Base-by-base conservation (phyloP, 73 alveolate species). In the Paramecium pentaurelia region DNA sequence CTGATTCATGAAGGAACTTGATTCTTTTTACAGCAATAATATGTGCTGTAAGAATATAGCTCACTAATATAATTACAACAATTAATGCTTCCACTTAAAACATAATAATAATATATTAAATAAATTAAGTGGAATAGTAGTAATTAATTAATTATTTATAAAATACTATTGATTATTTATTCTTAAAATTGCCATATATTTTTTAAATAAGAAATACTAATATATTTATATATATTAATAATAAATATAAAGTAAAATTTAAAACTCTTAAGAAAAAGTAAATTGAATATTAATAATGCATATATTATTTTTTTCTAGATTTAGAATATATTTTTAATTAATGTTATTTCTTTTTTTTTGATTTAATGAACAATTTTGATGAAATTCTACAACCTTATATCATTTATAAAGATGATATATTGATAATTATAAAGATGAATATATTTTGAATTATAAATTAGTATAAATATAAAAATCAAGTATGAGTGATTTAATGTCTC, bases 1-100 rank as follows among this genome's bases (percentile, higher is more conserved):
- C 97, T 87, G 98, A 92, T 95, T 96, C 99, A 84, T 96, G 99
- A 92, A 96, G 83, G 87, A 91, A 93, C 47, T 42, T 70, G 42
- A 89, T 83, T 32, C 75, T 70, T 54, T 71, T 89, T 7, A 89
- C 58, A 25, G 68, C 80, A 28, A 89, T 89, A 6, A 89, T 11
- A 47, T 89, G 94, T 6, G 94, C 86, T 10, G 94, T 71, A 6
- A 89, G 86, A n/a, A 83, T 89, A 30, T 89, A 83, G 40, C 60
- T 27, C 40, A 89, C 58, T 27, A 89, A 51, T 42, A 89, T 89
- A 22, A 71, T 18, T 38, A 89, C 84, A 34, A 71, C 77, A 71
- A 89, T 71, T 28, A 89, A 14, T 11, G 94, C 94, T 42, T 80
- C 47, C 47, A 80, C 75, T 80, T 80, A 80, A 28, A 80, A 80